These are phyloP conservation scores for Diutina sp. DNA, from an alignment of 1,139 yeast genomes.

Conservation along the genomic window DNA sequence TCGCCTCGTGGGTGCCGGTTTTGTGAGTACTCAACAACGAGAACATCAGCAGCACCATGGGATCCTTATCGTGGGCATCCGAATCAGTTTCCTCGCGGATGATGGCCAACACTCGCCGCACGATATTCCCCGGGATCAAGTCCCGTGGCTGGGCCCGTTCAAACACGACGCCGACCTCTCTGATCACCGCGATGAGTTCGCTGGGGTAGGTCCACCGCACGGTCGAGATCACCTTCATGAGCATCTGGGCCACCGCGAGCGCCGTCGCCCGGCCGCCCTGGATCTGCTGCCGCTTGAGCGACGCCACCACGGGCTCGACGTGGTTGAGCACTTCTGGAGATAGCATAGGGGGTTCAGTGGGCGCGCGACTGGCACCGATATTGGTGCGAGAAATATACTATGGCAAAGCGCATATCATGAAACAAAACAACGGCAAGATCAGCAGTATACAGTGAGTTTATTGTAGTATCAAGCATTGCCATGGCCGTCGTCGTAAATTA, in stretches of 20 bases:
- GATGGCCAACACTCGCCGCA: conserved; percentile 77
- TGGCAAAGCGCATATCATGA: background rate
- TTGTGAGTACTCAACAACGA: conserved; percentile 44
- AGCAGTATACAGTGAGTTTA: too few relatives aligned
- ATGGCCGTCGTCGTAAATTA: too few relatives aligned
- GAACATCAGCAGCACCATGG: conserved; percentile 80
- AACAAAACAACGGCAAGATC: background rate
- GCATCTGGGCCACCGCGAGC: conserved; percentile 70
- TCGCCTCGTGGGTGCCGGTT: conserved; percentile 2
- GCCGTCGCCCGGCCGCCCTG: conserved; percentile 71
- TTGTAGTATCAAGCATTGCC: too few relatives aligned
- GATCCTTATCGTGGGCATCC: conserved; percentile 26
- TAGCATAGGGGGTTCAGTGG: background rate
- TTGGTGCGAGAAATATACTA: background rate
- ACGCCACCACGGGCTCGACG: conserved; percentile 2
- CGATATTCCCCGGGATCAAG: conserved; percentile 80
- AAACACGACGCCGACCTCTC: conserved; percentile 46
- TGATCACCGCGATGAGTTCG: conserved; percentile 58
- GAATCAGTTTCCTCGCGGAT: conserved; percentile 80
- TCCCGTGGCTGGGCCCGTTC: conserved; percentile 66
- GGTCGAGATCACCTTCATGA: conserved; percentile 81
- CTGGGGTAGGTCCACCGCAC: conserved; percentile 76
- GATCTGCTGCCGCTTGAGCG: conserved; percentile 53
- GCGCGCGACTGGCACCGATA: background rate
- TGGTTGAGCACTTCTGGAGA: conserved; percentile 2